phyloP scores from a whole-genome alignment of 2,329 filamentous ascomycete species.

The Pseudonectria foliicola region DNA sequence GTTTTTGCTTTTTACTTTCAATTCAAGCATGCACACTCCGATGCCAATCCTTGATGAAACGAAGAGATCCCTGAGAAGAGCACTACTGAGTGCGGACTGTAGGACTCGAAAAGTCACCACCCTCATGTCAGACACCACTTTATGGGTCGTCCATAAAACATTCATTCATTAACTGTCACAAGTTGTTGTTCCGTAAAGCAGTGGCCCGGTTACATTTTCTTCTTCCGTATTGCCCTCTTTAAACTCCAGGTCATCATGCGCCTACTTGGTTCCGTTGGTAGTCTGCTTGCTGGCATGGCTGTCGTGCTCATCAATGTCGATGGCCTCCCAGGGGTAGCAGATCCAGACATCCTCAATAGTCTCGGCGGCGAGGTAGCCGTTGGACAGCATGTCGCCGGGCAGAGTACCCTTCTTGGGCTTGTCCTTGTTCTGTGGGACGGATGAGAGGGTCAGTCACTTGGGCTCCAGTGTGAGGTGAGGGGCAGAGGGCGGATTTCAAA shows the following conservation, averaged over 20 bases:
- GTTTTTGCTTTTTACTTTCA: no score
- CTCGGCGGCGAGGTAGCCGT: constrained; percentile 74
- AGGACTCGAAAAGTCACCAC: no score
- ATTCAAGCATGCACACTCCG: no score
- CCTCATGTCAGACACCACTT: no score
- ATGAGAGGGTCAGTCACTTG: constrained; percentile 10
- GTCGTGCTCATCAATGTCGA: constrained; percentile 90
- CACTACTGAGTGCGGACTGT: no score
- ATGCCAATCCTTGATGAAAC: no score
- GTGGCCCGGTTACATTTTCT: constrained; percentile 2
- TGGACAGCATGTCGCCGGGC: constrained; percentile 68
- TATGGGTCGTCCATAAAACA: no score
- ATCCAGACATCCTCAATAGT: constrained; percentile 97
- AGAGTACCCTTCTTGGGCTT: constrained; percentile 89
- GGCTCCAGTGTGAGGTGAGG: no score
- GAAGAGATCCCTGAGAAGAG: no score
- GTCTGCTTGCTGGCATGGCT: constrained; percentile 48
- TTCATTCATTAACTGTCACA: neutral
- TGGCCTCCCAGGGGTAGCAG: constrained; percentile 97
- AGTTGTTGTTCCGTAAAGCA: no score
- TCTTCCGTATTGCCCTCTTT: constrained; percentile 7
- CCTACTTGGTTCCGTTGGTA: constrained; percentile 19
- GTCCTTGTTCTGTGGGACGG: constrained; percentile 83
- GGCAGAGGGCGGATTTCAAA: constrained; percentile 33
- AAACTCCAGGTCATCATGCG: neutral